Base-by-base conservation (phyloP, 495 filamentous ascomycete species). In the Penicillium tannophilum region DNA sequence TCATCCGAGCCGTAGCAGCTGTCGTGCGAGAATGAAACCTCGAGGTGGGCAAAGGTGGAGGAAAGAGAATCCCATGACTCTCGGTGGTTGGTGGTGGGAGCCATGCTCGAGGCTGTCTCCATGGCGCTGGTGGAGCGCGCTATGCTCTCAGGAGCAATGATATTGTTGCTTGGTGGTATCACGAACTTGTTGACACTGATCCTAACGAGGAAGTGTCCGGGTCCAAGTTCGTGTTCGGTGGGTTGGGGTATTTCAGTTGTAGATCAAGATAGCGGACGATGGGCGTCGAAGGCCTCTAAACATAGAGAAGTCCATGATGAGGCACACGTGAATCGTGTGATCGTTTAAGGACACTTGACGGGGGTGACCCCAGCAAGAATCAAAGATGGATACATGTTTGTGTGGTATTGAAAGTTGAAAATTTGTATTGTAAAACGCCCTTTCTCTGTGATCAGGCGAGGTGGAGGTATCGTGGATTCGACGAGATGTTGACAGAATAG, bases 1-100 rank as follows among this genome's bases (percentile, higher is more conserved):
- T 77, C 76, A 59, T 80, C 77, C 16, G 77, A 80, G 52, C 72
- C 73, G 63, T 77, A 80, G 55, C 75, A 78, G 54, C 76, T 79
- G 64, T 79, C 77, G 8, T 76, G 77, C 26, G 75, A 76, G 39
- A 76, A 66, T 10, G 76, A 79, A n/a, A 76, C 65, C 23, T 80
- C 75, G 30, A 77, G 67, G 23, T 69, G 56, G 24, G 72, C 72
- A 31, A 76, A 75, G 4, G 67, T 65, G 46, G 77, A 76, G n/a
- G 76, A 75, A 41, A 77, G 67, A 55, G 76, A 76, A 44, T 77
- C 75, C 75, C 74, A 78, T 24, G 72, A 77, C 58, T 69, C 69
- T 62, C 62, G 63, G 55, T 68, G 67, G 59, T 61, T 63, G 42
- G 39, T 59, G 24, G 63, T 57, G 39, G 51, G 56, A 52, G 64